Conservation (phyloP, 1,284 basidiomycete species). For the Anthracocystis panici-leucophaei region DNA sequence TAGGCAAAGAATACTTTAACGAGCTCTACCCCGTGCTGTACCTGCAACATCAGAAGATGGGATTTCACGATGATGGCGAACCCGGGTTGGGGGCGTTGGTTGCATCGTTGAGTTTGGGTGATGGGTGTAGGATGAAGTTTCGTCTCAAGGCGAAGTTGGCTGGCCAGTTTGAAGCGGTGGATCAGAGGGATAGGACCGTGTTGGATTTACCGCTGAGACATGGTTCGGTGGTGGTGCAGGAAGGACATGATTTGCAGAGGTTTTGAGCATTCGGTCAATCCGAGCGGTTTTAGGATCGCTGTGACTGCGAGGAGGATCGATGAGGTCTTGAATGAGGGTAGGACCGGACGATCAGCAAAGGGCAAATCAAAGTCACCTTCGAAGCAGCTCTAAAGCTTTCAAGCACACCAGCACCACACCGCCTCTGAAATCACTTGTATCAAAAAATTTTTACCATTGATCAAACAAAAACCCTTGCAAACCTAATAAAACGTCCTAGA, state of each 20-base stretch:
- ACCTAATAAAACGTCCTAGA: conserved; percentile 3
- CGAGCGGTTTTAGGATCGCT: conserved; percentile 41
- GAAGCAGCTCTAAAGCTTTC: too few relatives aligned
- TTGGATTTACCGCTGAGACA: conserved; percentile 36
- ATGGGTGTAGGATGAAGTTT: conserved; percentile 50
- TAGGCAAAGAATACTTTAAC: conserved; percentile 28
- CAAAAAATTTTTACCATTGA: background rate
- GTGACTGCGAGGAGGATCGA: conserved; percentile 41
- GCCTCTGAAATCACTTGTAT: too few relatives aligned
- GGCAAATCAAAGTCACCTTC: background rate
- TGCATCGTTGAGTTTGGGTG: conserved; percentile 49
- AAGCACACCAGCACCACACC: too few relatives aligned
- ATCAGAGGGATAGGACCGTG: conserved; percentile 11
- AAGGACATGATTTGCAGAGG: conserved; percentile 39
- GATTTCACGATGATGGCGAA: conserved; percentile 58
- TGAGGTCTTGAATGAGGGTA: conserved; percentile 2
- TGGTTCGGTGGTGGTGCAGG: conserved; percentile 39
- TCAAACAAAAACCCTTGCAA: background rate
- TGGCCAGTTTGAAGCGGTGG: background rate
- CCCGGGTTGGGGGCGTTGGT: conserved; percentile 53
- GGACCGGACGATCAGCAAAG: background rate
- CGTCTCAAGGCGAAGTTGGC: conserved; percentile 38
- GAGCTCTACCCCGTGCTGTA: conserved; percentile 58
- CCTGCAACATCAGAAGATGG: conserved; percentile 50
- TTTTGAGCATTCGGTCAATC: conserved; percentile 41